Evolutionary conservation across 192 early-diverging fungal species (phyloP), one percentile per base, ranked within the genome.

Genomic region (Rhizoclosmatium sp.): DNA sequence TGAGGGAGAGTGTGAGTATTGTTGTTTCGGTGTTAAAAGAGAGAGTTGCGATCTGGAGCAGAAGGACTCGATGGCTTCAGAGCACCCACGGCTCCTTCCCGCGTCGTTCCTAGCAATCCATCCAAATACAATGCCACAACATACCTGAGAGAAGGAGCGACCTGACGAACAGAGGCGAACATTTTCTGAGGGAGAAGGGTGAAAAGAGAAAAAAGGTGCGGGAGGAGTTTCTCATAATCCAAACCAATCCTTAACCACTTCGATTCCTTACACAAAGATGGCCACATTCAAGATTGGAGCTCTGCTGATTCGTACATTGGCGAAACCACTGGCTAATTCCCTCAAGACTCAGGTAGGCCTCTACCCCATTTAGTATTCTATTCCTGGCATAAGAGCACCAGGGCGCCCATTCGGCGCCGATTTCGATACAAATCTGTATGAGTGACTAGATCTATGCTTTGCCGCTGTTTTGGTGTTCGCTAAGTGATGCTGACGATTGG

Each of bases 291-390:
- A 87, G 66, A 76, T 87, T 14, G 84, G 76, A 19, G 61, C 70
- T 5, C 79, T 87, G 56, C 75, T 87, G 23, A 77, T 87, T 19
- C 49, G 77, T 40, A 87, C 86, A 4, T 72, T 85, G 47, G 72
- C 84, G 4, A 87, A 87, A 56, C 86, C 86, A 9, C 54, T 87
- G 7, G 86, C 86, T 44, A 87, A 80, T 61, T 76, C 76, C 21
- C 68, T 87, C 39, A 87, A 87, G 62, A 23, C 44, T 12, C 54
- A 71, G 72, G 85, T 81, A 47, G 3, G 75, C 2, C 16, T 47
- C 7, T 45, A 12, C 9, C 9, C 69, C 19, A 54, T 12, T 45
- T 49, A 12, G 10, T 21, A 16, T 48, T 19, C 41, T 45, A 39
- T 48, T 45, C 10, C 44, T 12, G 16, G 10, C 69, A 10, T 70